These are phyloP conservation scores for Eucalyptus caleyi DNA, from an alignment of 345 rosid species.

Conservation along the genomic window DNA sequence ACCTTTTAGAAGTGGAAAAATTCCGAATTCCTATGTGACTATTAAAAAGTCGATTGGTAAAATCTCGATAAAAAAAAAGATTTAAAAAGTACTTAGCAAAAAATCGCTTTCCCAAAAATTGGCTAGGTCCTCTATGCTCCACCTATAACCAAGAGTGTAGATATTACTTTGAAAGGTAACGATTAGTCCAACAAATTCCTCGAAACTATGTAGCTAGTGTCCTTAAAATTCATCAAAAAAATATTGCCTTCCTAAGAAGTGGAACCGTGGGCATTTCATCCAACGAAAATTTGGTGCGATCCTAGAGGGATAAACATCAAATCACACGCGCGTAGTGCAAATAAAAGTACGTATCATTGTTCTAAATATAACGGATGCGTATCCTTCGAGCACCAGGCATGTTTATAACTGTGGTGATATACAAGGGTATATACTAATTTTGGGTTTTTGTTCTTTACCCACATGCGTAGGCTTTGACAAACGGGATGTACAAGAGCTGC, in stretches of 20 bases:
- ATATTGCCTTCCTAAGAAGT: background rate
- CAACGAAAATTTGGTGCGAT: background rate
- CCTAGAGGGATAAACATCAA: background rate
- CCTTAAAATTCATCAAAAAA: background rate
- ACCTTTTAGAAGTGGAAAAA: background rate
- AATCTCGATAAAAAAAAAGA: background rate
- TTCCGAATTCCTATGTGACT: background rate
- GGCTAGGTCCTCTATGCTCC: background rate
- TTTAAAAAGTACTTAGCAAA: background rate
- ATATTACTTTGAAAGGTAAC: background rate
- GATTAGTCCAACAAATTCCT: background rate
- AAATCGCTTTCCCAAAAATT: background rate
- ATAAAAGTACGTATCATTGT: background rate
- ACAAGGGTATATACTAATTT: background rate
- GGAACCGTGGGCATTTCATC: background rate
- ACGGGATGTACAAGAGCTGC: constrained; percentile 58
- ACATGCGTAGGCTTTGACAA: constrained; percentile 29
- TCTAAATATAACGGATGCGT: background rate
- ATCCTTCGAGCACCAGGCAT: background rate
- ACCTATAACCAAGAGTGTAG: background rate
- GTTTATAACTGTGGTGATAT: background rate
- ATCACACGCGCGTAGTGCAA: background rate
- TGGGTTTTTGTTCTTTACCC: background rate
- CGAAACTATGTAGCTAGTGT: accelerated
- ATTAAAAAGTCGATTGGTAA: background rate